These are phyloP conservation scores for Adiantum capillusveneris DNA, from an alignment of 75 land plant genomes.

Conservation along the genomic window DNA sequence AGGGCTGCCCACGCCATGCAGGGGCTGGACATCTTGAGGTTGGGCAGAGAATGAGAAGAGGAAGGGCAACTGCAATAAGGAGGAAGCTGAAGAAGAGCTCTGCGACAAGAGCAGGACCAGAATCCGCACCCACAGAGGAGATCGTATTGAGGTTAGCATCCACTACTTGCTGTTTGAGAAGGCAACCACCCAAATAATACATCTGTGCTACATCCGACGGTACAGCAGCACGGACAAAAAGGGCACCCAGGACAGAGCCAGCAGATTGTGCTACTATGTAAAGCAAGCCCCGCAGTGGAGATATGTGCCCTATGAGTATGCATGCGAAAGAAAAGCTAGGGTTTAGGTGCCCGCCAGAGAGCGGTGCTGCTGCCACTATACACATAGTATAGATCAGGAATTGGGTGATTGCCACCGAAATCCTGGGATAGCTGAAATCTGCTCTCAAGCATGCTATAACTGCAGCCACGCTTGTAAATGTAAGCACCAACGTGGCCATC, in stretches of 20 bases:
- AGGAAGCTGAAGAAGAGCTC: constrained; percentile 37
- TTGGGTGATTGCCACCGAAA: constrained; percentile 16
- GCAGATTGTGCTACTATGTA: constrained; percentile 34
- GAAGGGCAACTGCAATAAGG: constrained; percentile 25
- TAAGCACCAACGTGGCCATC: constrained; percentile 23
- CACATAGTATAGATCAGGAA: constrained; percentile 20
- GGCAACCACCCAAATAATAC: constrained; percentile 34
- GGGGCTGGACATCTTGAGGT: constrained; percentile 3
- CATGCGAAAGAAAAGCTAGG: constrained; percentile 32
- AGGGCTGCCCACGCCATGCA: not conserved
- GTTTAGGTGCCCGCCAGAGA: constrained; percentile 47
- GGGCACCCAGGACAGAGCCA: constrained; percentile 32
- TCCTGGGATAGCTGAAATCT: constrained; percentile 9
- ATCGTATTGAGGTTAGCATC: constrained; percentile 7
- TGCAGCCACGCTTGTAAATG: constrained; percentile 25
- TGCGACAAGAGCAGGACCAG: constrained; percentile 23
- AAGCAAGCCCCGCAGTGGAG: constrained; percentile 22
- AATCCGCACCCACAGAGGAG: constrained; percentile 7
- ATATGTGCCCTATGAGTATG: constrained; percentile 33
- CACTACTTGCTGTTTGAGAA: constrained; percentile 3
- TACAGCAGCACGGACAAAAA: constrained; percentile 16
- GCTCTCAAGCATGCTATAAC: constrained; percentile 17
- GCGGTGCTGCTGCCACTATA: constrained; percentile 23
- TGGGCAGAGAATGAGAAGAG: constrained; percentile 20
- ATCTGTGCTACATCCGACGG: not conserved